Evolutionary conservation across 2,329 filamentous ascomycete species (phyloP), one percentile per base, ranked within the genome.

Genomic region (Stylonectria norvegica): DNA sequence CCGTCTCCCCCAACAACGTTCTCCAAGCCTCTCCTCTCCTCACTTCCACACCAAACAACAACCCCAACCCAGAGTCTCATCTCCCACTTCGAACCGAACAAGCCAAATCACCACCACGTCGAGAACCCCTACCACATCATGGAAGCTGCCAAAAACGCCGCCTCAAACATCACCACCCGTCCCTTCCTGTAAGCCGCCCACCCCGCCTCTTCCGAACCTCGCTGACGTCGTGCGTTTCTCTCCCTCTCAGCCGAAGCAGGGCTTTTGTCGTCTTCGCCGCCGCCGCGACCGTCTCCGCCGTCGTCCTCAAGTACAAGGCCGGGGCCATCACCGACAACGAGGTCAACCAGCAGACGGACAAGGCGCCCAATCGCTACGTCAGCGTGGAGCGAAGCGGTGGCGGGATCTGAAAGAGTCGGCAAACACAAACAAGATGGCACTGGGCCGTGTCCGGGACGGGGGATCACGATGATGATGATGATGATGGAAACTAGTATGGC

Each of bases 341-440:
- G 49, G 43, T 59, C 20, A 65, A 64, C 27, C 69, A 72, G 60
- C 63, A 61, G 53, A 61, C 57, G 20, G 49, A 49, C 41, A 57
- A 59, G 25, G 52, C 57, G 4, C 61, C 62, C 17, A 66, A 67
- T 45, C 62, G 68, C 35, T 72, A 75, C 55, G 72, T 76, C 40
- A 70, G 65, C 40, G 73, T 76, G 40, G 73, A 76, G 39, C 67
- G 73, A 17, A 76, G 72, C 50, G 73, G 73, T 4, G 70, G 69
- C 1, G 69, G 69, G 0, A 58, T 72, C 28, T 72, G 45, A 46
- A 7, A 20, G 11, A 36, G n/a, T n/a, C n/a, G n/a, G n/a, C n/a
- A n/a, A n/a, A n/a, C n/a, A n/a, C n/a, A n/a, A n/a, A n/a, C n/a
- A n/a, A n/a, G n/a, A n/a, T n/a, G n/a, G n/a, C n/a, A n/a, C n/a